These are phyloP conservation scores for Stachybotrys echinatus DNA, from an alignment of 2,329 filamentous ascomycete genomes.

Conservation along the genomic window DNA sequence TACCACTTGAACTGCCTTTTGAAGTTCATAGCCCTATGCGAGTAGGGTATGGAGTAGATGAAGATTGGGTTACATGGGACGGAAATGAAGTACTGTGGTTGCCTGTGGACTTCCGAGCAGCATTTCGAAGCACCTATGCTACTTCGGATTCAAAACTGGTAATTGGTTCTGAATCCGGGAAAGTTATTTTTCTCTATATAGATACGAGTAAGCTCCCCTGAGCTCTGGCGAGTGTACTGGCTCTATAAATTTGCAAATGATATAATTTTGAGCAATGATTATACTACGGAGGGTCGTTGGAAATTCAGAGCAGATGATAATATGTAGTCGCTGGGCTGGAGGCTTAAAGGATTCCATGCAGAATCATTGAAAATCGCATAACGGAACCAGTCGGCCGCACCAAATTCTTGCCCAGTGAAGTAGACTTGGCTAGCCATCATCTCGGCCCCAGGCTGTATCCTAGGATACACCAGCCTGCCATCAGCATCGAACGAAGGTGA, in stretches of 20 bases:
- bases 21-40: neutral
- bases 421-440: no score
- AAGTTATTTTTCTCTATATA: neutral
- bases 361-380: no score
- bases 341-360: no score
- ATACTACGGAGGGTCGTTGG: neutral
- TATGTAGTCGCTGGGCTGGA: no score
- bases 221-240: neutral
- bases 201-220: neutral
- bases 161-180: neutral
- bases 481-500: constrained; percentile 13
- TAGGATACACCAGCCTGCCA: constrained; percentile 31
- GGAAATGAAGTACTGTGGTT: constrained; percentile 1
- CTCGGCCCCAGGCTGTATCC: constrained; percentile 40
- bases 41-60: neutral
- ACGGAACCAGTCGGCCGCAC: no score
- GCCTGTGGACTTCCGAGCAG: neutral
- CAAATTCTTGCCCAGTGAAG: no score
- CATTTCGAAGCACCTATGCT: neutral
- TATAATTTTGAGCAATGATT: neutral
- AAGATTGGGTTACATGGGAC: constrained; percentile 1
- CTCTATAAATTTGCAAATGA: neutral
- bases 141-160: neutral
- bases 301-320: neutral
- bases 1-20: neutral